Base-by-base conservation (phyloP, 331 rosid genomes). In the Malus hybrid region DNA sequence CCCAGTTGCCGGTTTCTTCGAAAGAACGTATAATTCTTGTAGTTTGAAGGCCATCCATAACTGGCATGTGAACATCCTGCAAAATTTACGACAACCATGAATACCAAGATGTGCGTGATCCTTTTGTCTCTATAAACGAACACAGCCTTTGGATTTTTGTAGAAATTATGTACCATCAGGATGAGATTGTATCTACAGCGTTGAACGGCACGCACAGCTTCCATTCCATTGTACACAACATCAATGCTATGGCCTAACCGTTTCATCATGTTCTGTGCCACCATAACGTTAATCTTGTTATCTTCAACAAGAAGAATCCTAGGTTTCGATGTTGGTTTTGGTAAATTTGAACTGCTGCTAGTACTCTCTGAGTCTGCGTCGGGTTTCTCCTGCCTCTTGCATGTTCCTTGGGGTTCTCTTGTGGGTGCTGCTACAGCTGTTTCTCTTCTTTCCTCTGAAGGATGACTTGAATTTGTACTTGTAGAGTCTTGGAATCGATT, bases 281-380 rank as follows among this genome's bases (percentile, higher is more conserved):
- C 99, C 97, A 95, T 95, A 39, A 95, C 82, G 57, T 92, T 95
- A 70, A 92, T 90, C 87, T 95, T 92, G 86, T 85, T 95, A 79
- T 95, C 99, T 79, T 95, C 97, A 65, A 92, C 99, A 12, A 95
- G 92, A 78, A 95, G 99, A 67, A 95, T 92, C 67, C 79, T 92
- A 12, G 97, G 92, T 67, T 84, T 79, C 61, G 67, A 52, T 34
- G 68, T 14, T 27, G 88, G 46, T 67, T 80, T 80, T 28, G 73
- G 62, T 50, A 69, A 83, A 74, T 81, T 85, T 29, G 67, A 69
- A 62, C 67, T 76, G 74, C 79, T 78, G 6, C 70, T 78, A 65
- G 65, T 80, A 54, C 81, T 59, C 46, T 79, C 80, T 1, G 73
- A 42, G 55, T 73, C 81, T 36, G 50, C 39, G 39, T 83, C 82